Conservation (phyloP, 805 yeast species). For the Cyberlindnera mississippiensis region DNA sequence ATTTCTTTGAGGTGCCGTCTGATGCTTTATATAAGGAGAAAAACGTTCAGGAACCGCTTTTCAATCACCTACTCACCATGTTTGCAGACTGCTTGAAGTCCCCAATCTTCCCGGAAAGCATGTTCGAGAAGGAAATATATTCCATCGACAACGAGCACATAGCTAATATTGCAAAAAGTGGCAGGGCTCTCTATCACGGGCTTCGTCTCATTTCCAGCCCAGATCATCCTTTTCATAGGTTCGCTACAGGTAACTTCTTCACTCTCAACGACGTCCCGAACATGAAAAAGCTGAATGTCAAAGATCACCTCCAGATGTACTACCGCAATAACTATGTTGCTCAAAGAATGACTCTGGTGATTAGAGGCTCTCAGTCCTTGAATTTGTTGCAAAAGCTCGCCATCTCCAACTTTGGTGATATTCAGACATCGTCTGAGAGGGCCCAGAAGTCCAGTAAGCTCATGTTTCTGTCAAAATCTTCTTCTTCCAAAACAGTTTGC, state of each 20-base stretch:
- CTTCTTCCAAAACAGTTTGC: background rate
- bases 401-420: conserved; percentile 36
- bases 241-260: conserved; percentile 60
- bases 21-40: conserved; percentile 25
- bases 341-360: conserved; percentile 50
- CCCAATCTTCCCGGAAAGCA: conserved; percentile 45
- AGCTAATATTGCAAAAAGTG: conserved; percentile 41
- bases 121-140: conserved; percentile 47
- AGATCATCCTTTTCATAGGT: conserved; percentile 52
- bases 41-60: conserved; percentile 30
- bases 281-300: conserved; percentile 34
- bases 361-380: conserved; percentile 65
- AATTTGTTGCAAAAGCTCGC: conserved; percentile 53
- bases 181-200: conserved; percentile 57
- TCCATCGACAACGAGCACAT: conserved; percentile 67
- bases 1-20: conserved; percentile 57
- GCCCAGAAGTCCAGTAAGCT: conserved; percentile 12
- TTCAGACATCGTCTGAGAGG: conserved; percentile 18
- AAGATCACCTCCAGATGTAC: conserved; percentile 35
- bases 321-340: conserved; percentile 41
- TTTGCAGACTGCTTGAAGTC: conserved; percentile 48
- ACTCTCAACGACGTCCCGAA: conserved; percentile 41
- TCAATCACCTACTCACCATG: conserved; percentile 42
- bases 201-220: conserved; percentile 44
- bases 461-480: conserved; percentile 5